phyloP scores from a whole-genome alignment of 202 grass and related monocot genomes.

The Sporobolus alterniflorus region DNA sequence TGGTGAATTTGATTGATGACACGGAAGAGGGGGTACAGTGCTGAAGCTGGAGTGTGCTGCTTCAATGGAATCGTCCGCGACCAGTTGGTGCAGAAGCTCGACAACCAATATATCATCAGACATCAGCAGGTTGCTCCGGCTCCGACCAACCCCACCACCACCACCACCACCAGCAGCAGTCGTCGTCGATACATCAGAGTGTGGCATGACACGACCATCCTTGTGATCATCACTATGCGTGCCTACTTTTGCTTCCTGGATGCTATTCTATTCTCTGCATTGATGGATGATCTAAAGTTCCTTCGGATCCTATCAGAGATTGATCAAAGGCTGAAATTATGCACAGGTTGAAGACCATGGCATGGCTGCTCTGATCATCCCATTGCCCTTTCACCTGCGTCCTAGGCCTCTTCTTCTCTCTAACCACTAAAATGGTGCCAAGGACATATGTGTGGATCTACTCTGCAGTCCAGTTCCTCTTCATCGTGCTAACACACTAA shows the following conservation, averaged over 20 bases:
- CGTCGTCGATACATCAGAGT: slow-evolving; percentile 17
- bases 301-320: not conserved
- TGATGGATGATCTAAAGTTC: not conserved
- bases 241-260: slow-evolving; percentile 99
- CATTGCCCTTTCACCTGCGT: slow-evolving; percentile 83
- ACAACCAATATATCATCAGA: no score
- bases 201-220: slow-evolving; percentile 65
- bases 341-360: slow-evolving; percentile 61
- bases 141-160: no score
- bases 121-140: no score
- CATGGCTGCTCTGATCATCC: slow-evolving; percentile 75
- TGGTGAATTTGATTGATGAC: no score
- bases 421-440: slow-evolving; percentile 73
- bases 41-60: no score
- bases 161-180: not conserved
- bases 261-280: not conserved
- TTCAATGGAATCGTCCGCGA: no score
- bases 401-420: slow-evolving; percentile 81
- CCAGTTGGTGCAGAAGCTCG: no score
- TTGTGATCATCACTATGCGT: slow-evolving; percentile 77
- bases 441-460: slow-evolving; percentile 77
- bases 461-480: slow-evolving; percentile 68
- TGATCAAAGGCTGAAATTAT: not conserved
- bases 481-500: slow-evolving; percentile 84
- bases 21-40: no score